Base-by-base conservation (phyloP, 2,329 filamentous ascomycete species). In the Polytolypa hystricis region DNA sequence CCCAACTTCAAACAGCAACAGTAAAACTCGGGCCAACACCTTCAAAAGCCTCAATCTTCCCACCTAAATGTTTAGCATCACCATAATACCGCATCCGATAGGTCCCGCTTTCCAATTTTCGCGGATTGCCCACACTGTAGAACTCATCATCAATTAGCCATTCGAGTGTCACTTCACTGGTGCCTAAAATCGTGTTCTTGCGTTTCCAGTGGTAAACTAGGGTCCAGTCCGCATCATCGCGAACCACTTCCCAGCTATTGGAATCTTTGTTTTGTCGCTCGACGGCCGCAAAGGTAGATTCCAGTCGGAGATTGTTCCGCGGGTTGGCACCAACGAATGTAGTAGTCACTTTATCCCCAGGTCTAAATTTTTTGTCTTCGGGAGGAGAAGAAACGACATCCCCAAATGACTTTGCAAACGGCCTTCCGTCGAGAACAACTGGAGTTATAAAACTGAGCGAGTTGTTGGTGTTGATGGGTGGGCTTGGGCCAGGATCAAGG, bases 301-400 rank as follows among this genome's bases (percentile, higher is more conserved):
- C 87, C 2, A 84, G 74, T 2, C 77, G 74, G 19, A 95, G 73
- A 45, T 94, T 82, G 56, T 95, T 95, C 19, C 89, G 74, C 11
- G 89, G 89, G 51, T 94, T 94, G 1, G 87, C 87, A 11, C 80
- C 89, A 2, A 89, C 74, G 56, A 95, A 95, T 0, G 69, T 77
- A 0, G 71, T 80, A 11, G 64, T 70, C 33, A 87, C 74, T 3
- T 65, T 64, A 20, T 73, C 69, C 3, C 84, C 84, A 6, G 70
- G 61, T 1, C 58, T 44, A 53, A 83, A 85, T 1, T 64, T 61
- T 8, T 69, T 53, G 1, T 60, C 52, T 1, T 73, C 67, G 32
- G 79, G 69, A 0, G 67, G 64, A 21, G 70, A 64, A 0, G 61
- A 60, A 18, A 74, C 58, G 2, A 85, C 72, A 28, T 77, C 68